Percentiles rank a stretch among this genome's conserved stretches.
These are phyloP conservation scores for Tritrichomonas foetus DNA, from an alignment of 208 protist genomes.

Conservation along the genomic window DNA sequence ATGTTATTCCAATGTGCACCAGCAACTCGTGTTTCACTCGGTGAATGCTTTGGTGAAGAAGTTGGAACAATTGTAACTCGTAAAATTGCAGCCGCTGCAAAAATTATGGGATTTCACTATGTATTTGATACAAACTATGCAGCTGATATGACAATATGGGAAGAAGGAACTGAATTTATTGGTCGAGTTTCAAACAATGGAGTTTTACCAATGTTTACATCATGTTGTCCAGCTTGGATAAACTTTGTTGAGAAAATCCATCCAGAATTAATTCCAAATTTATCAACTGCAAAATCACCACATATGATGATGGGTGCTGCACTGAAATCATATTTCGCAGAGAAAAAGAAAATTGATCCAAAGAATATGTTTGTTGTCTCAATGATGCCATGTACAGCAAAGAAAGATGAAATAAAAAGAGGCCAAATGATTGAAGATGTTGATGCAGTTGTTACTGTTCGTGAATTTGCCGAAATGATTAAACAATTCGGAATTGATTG, in stretches of 20 bases:
- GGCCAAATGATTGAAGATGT: slow-evolving; percentile 44
- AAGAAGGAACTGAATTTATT: slow-evolving; percentile 56
- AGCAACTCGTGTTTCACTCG: slow-evolving; percentile 50
- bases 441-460: background rate
- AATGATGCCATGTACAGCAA: slow-evolving; percentile 59
- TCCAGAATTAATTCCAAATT: slow-evolving; percentile 15
- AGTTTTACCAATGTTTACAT: slow-evolving; percentile 57
- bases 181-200: slow-evolving; percentile 42
- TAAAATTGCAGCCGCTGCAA: slow-evolving; percentile 49
- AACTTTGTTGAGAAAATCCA: slow-evolving; percentile 47
- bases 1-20: slow-evolving; percentile 54
- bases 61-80: slow-evolving; percentile 47
- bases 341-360: background rate
- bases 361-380: background rate
- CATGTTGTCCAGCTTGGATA: slow-evolving; percentile 58
- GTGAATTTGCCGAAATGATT: slow-evolving; percentile 45
- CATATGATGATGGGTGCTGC: background rate
- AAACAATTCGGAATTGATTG: background rate
- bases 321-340: background rate
- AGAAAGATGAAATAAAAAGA: slow-evolving; percentile 42
- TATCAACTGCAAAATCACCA: slow-evolving; percentile 22
- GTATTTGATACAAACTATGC: slow-evolving; percentile 59
- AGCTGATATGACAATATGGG: slow-evolving; percentile 58
- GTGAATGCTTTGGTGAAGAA: slow-evolving; percentile 50
- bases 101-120: slow-evolving; percentile 55